A percentile compares a stretch with the other conserved stretches of the same genome.
Evolutionary conservation across 371 early-diverging fungal species (phyloP).

Genomic region (Nematocida ironsii): DNA sequence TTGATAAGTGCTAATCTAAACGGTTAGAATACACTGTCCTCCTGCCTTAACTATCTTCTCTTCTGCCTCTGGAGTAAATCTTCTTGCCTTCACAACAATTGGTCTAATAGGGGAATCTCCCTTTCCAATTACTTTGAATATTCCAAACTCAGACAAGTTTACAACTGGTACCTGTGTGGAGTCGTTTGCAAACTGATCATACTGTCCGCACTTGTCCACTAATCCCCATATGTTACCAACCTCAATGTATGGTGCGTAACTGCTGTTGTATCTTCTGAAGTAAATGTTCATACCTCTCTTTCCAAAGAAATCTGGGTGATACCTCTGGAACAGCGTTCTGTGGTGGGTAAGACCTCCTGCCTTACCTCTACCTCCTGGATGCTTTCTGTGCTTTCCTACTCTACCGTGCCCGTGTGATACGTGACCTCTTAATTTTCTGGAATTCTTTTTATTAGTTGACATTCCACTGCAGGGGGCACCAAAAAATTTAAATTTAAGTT

Average conservation of each 20-base stretch:
- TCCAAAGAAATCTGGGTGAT: constrained; percentile 99
- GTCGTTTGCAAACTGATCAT: constrained; percentile 78
- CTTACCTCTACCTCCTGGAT: constrained; percentile 97
- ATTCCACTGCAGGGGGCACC: constrained; percentile 23
- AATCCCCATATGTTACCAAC: constrained; percentile 86
- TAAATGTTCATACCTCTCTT: constrained; percentile 98
- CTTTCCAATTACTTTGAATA: constrained; percentile 91
- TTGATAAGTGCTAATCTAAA: constrained; percentile 32
- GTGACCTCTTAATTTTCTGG: constrained; percentile 70
- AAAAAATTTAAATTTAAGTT: constrained; percentile 40
- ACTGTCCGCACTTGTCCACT: constrained; percentile 79
- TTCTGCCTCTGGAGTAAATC: constrained; percentile 86
- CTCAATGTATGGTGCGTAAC: constrained; percentile 84
- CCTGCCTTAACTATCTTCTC: constrained; percentile 95
- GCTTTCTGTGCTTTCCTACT: constrained; percentile 97
- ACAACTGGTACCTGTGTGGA: constrained; percentile 73
- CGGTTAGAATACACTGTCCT: constrained; percentile 75
- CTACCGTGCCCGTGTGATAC: constrained; percentile 71
- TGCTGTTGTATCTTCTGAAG: constrained; percentile 76
- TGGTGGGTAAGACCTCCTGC: constrained; percentile 99
- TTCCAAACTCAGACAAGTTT: constrained; percentile 73
- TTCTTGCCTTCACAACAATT: constrained; percentile 92
- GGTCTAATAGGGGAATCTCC: constrained; percentile 81
- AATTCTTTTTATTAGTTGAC: constrained; percentile 60
- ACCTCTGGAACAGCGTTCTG: constrained; percentile 98